A percentile compares a stretch with the other conserved stretches of the same genome.
Evolutionary conservation across 2,329 filamentous ascomycete species (phyloP).

Genomic region (Malbranchea cinnamomea): DNA sequence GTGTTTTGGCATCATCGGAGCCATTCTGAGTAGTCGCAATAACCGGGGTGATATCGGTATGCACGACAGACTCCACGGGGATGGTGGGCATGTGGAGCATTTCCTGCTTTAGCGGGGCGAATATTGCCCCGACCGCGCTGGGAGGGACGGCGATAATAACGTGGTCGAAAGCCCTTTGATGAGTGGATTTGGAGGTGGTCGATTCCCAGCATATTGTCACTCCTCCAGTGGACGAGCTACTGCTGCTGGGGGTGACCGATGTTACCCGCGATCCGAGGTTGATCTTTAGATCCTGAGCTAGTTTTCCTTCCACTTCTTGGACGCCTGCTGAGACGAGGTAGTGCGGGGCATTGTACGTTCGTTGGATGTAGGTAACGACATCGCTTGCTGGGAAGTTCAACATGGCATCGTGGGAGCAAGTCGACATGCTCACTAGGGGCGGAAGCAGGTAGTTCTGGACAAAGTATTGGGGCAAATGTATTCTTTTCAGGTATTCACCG

Average conservation of each 20-base stretch:
- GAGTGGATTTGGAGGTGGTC: conserved; percentile 5
- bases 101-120: conserved; percentile 24
- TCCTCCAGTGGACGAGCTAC: conserved; percentile 2
- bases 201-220: conserved; percentile 13
- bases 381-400: conserved; percentile 40
- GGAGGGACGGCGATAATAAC: conserved; percentile 43
- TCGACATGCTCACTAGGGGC: conserved; percentile 39
- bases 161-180: conserved; percentile 31
- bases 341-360: conserved; percentile 34
- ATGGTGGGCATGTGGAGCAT: conserved; percentile 34
- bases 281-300: conserved; percentile 29
- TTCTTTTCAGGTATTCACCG: conserved; percentile 36
- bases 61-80: conserved; percentile 35
- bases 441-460: conserved; percentile 38
- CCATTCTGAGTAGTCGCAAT: conserved; percentile 4
- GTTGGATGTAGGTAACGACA: conserved; percentile 35
- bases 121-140: conserved; percentile 36
- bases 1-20: conserved; percentile 1
- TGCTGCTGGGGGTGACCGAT: conserved; percentile 12
- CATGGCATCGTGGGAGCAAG: conserved; percentile 38
- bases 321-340: conserved; percentile 39
- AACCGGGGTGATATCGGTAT: conserved; percentile 20
- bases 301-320: conserved; percentile 32
- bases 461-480: conserved; percentile 35
- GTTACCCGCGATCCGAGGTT: conserved; percentile 22